Evolutionary conservation across 306 rosid genomes (phyloP), one percentile per base, ranked within the genome.

Genomic region (Dalbergia cultrata): DNA sequence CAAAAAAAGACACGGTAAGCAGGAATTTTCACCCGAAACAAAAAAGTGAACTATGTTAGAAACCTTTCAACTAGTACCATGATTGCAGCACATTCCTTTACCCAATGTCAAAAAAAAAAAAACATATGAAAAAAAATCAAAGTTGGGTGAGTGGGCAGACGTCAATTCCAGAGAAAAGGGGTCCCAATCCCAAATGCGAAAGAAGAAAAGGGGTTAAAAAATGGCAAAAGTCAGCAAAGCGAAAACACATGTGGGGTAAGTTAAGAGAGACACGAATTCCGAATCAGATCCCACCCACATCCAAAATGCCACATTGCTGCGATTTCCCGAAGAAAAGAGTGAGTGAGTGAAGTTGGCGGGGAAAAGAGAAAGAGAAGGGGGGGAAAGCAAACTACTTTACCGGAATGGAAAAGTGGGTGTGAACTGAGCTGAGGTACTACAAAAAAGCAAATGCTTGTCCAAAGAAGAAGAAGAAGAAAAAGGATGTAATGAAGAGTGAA

Each of bases 311-410:
- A 80, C 80, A 79, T 74, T 82, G 44, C 57, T 31, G 67, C 60
- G 60, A 17, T 54, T 54, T 54, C 10, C 22, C 26, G 60, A 54
- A n/a, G 10, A 74, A 70, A 26, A 41, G 39, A 74, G 57, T 9
- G 66, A 47, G 67, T 67, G 39, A 74, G 57, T 9, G 66, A 47
- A 72, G 73, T 73, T 70, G 75, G n/a, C 19, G 67, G 44, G 19
- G 74, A 75, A 54, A 44, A 16, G 67, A 9, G 49, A 66, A 34
- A 63, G 72, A 11, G 69, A 34, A 62, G 26, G 67, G 45, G 16
- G 16, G 39, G 77, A 73, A 80, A 77, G 76, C 3, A 77, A 57
- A 83, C 13, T 83, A 77, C 84, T 83, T 87, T 87, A 83, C 82
- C 83, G 35, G 72, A 83, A 76, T 43, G 61, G 67, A 53, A 83